Percentiles rank a stretch among this genome's conserved stretches.
Conservation (phyloP, 768 basidiomycete species). For the Gymnopilus junonius region DNA sequence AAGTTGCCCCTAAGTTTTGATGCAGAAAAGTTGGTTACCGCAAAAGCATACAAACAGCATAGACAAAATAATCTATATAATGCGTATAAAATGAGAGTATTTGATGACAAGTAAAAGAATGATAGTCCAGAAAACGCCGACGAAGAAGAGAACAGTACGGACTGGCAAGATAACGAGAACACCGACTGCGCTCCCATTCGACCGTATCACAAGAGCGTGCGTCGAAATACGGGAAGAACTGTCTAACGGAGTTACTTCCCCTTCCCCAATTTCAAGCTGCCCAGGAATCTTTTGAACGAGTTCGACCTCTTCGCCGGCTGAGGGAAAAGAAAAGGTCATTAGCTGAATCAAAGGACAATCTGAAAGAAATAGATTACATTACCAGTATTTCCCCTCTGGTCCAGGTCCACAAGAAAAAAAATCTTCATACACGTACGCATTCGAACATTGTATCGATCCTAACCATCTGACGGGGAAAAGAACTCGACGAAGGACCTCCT, state of each 20-base stretch:
- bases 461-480: neutral
- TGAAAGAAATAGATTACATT: conserved; percentile 9
- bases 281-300: conserved; percentile 10
- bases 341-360: neutral
- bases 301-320: conserved; percentile 3
- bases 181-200: neutral
- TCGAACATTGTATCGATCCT: neutral
- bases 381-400: conserved; percentile 8
- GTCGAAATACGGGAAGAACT: neutral
- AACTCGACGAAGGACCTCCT: neutral
- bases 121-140: conserved; percentile 13
- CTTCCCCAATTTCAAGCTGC: conserved; percentile 12
- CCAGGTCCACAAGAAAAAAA: conserved; percentile 3
- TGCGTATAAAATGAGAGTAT: neutral
- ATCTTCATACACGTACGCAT: neutral
- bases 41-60: neutral
- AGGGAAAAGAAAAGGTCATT: neutral
- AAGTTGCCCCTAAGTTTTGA: too few species aligned
- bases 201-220: neutral
- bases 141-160: conserved; percentile 3
- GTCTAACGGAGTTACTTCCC: neutral
- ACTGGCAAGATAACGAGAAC: conserved; percentile 6
- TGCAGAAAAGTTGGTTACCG: too few species aligned
- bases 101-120: neutral
- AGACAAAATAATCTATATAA: neutral